Conservation (phyloP, 2,329 filamentous ascomycete species). For the Chrysoporthe puriensis region DNA sequence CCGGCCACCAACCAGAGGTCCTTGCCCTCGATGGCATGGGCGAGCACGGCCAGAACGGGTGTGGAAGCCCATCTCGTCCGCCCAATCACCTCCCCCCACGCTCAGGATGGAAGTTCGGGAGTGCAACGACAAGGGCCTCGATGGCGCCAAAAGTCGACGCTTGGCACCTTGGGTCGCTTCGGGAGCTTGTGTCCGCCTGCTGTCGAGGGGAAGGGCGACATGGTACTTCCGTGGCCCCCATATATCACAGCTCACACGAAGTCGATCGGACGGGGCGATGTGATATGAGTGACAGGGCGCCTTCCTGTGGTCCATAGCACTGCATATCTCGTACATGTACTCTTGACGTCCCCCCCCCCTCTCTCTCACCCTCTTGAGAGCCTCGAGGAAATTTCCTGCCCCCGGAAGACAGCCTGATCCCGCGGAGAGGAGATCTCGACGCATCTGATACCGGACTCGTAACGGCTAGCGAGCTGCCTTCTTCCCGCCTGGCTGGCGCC, state of each 20-base stretch:
- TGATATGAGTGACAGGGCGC: constrained; percentile 5
- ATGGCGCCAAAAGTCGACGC: constrained; percentile 23
- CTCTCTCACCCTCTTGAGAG: background rate
- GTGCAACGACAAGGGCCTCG: constrained; percentile 15
- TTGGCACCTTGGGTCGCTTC: constrained; percentile 16
- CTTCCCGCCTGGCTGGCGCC: constrained; percentile 35
- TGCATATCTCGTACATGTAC: constrained; percentile 18
- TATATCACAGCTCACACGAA: constrained; percentile 11
- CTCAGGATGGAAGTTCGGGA: constrained; percentile 16
- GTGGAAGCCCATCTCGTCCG: constrained; percentile 1
- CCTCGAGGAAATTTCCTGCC: background rate
- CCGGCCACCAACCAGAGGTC: constrained; percentile 8
- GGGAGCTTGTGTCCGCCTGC: constrained; percentile 18
- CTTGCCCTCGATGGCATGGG: background rate
- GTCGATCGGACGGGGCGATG: background rate
- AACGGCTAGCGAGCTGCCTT: constrained; percentile 1
- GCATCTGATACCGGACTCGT: constrained; percentile 17
- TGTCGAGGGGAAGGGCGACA: constrained; percentile 8
- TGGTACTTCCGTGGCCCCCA: constrained; percentile 8
- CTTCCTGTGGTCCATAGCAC: background rate
- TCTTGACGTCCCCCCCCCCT: constrained; percentile 4
- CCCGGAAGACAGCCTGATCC: background rate
- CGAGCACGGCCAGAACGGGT: constrained; percentile 6
- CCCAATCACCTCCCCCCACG: constrained; percentile 24
- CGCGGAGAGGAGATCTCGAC: background rate